Evolutionary conservation across 2,329 filamentous ascomycete species (phyloP).

Genomic region (Lachnellula arida): DNA sequence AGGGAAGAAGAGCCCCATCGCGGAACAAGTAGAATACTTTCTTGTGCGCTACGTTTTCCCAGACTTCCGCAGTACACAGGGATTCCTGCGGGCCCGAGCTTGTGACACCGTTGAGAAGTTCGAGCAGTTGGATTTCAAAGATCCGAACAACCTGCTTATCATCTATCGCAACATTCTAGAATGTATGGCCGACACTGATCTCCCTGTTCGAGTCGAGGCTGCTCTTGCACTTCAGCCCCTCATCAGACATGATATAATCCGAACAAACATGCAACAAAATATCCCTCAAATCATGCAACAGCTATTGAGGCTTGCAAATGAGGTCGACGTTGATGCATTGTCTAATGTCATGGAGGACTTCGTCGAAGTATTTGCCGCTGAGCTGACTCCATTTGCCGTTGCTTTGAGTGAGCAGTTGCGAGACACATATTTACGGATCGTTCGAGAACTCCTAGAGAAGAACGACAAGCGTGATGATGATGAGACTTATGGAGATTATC

Average conservation of each 20-base stretch:
- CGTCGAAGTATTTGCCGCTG: slow-evolving; percentile 95
- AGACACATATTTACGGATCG: slow-evolving; percentile 92
- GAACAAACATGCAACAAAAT: slow-evolving; percentile 92
- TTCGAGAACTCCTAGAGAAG: slow-evolving; percentile 85
- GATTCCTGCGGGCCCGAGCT: slow-evolving; percentile 87
- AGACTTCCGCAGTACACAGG: slow-evolving; percentile 88
- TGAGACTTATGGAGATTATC: slow-evolving; percentile 79
- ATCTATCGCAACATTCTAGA: slow-evolving; percentile 97
- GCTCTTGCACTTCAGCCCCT: slow-evolving; percentile 91
- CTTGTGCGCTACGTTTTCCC: slow-evolving; percentile 97
- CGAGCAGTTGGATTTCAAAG: slow-evolving; percentile 94
- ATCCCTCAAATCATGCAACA: slow-evolving; percentile 99
- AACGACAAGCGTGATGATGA: slow-evolving; percentile 72
- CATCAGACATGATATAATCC: slow-evolving; percentile 91
- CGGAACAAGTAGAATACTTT: slow-evolving; percentile 97
- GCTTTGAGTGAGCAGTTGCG: slow-evolving; percentile 92
- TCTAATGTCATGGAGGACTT: slow-evolving; percentile 99
- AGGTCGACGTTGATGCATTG: slow-evolving; percentile 94
- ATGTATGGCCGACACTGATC: slow-evolving; percentile 89
- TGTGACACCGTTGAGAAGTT: slow-evolving; percentile 99
- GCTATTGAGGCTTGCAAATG: slow-evolving; percentile 91
- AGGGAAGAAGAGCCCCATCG: slow-evolving; percentile 97
- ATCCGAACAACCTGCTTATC: slow-evolving; percentile 88
- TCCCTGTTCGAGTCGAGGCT: slow-evolving; percentile 91
- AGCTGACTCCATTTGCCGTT: slow-evolving; percentile 94